A percentile compares a stretch with the other conserved stretches of the same genome.
These are phyloP conservation scores for Fusarium falciforme DNA, from an alignment of 2,329 filamentous ascomycete genomes.

Conservation along the genomic window DNA sequence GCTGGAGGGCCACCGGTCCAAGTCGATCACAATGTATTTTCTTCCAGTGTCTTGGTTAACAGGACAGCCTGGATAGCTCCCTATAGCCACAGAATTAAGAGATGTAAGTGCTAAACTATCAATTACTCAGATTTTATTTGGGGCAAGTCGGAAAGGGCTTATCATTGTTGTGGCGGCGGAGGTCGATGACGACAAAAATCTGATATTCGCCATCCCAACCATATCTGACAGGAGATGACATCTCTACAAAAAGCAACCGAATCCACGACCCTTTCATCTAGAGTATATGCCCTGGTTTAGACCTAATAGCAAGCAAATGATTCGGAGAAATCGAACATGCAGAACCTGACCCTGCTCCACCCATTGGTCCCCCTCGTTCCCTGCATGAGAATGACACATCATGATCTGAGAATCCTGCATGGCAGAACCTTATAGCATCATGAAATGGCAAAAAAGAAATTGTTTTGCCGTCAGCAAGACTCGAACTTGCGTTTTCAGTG, in stretches of 20 bases:
- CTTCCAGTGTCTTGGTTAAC: background rate
- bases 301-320: background rate
- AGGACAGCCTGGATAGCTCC: background rate
- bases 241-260: background rate
- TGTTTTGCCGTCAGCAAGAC: slow-evolving; percentile 37
- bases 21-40: background rate
- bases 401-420: slow-evolving; percentile 10
- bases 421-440: background rate
- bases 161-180: background rate
- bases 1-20: background rate
- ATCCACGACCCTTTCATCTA: too few relatives aligned
- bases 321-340: background rate
- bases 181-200: background rate
- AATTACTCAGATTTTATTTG: too few relatives aligned
- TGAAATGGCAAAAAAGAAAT: slow-evolving; percentile 12
- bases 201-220: background rate
- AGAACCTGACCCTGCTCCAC: background rate
- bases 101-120: background rate
- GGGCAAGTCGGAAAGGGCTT: background rate
- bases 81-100: background rate
- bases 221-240: background rate
- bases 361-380: background rate
- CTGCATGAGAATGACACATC: background rate
- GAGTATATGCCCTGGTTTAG: background rate
- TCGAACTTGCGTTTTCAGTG: slow-evolving; percentile 42